These are phyloP conservation scores for Aspergillus sp. DNA, from an alignment of 2,329 filamentous ascomycete genomes.

Conservation along the genomic window DNA sequence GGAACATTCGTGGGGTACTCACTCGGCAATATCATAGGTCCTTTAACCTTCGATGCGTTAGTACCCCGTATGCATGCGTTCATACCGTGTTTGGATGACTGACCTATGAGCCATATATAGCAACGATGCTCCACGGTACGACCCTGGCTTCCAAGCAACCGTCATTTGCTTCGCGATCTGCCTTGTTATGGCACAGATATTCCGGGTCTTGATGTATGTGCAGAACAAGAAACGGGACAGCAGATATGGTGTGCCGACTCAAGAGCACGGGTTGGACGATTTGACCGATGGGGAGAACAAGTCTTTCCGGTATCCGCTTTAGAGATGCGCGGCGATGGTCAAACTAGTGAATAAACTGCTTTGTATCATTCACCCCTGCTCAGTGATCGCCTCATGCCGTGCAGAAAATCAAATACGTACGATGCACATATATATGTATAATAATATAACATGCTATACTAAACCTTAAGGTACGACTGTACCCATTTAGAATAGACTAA, in stretches of 20 bases:
- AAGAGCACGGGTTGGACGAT: neutral
- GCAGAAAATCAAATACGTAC: too few species aligned
- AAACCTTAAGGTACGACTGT: too few species aligned
- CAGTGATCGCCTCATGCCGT: too few species aligned
- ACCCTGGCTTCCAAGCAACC: neutral
- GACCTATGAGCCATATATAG: neutral
- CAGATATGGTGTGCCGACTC: neutral
- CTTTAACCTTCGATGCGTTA: conserved; percentile 9
- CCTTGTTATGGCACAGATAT: neutral
- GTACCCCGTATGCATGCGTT: neutral
- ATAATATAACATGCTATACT: too few species aligned
- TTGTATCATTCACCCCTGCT: too few species aligned
- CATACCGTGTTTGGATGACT: neutral
- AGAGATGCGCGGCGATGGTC: too few species aligned
- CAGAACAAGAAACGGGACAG: neutral
- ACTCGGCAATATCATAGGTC: conserved; percentile 11
- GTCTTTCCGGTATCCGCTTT: neutral
- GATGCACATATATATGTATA: too few species aligned
- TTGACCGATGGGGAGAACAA: neutral
- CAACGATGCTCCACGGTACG: neutral
- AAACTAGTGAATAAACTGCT: too few species aligned
- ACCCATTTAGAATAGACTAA: too few species aligned
- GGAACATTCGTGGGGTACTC: conserved; percentile 13
- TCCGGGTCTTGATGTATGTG: neutral
- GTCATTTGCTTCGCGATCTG: neutral